phyloP scores from a whole-genome alignment of 805 yeast genomes.

The Candida morakotiae region DNA sequence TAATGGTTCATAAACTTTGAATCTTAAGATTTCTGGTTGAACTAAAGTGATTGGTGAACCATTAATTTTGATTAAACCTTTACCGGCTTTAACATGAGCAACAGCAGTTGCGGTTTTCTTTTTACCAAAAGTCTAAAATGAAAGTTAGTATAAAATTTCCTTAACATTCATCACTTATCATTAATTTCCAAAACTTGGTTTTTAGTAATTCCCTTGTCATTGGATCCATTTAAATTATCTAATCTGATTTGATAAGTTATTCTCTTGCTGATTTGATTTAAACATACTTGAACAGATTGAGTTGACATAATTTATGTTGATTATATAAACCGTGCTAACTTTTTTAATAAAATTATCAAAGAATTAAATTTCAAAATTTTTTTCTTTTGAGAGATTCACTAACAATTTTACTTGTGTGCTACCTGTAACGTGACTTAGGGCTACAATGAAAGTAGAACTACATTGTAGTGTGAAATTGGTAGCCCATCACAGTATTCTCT shows the following conservation, averaged over 20 bases:
- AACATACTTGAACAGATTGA: slow-evolving; percentile 88
- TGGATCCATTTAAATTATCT: too few species aligned
- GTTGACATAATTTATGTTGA: slow-evolving; percentile 49
- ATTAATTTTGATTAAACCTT: slow-evolving; percentile 98
- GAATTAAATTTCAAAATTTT: slow-evolving; percentile 12
- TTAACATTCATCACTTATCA: too few species aligned
- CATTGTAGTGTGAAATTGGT: neutral
- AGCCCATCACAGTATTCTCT: neutral
- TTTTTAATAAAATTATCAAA: slow-evolving; percentile 6
- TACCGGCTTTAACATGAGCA: slow-evolving; percentile 99
- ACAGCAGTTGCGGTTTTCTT: slow-evolving; percentile 99
- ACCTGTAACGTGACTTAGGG: neutral
- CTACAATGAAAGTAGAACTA: too few species aligned
- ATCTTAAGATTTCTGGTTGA: slow-evolving; percentile 98
- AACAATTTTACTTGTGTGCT: neutral
- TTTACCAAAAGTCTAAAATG: slow-evolving; percentile 93
- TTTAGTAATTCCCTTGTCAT: too few species aligned
- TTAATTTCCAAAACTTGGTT: too few species aligned
- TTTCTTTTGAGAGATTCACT: slow-evolving; percentile 1
- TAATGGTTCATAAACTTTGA: slow-evolving; percentile 99
- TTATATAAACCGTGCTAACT: slow-evolving; percentile 8
- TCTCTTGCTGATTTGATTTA: too few species aligned
- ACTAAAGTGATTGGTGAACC: slow-evolving; percentile 99
- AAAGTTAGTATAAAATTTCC: slow-evolving; percentile 19
- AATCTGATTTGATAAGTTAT: too few species aligned